A percentile compares a stretch with the other conserved stretches of the same genome.
phyloP scores from a whole-genome alignment of 164 flowering plant species.

The Paratinospora sagittata region DNA sequence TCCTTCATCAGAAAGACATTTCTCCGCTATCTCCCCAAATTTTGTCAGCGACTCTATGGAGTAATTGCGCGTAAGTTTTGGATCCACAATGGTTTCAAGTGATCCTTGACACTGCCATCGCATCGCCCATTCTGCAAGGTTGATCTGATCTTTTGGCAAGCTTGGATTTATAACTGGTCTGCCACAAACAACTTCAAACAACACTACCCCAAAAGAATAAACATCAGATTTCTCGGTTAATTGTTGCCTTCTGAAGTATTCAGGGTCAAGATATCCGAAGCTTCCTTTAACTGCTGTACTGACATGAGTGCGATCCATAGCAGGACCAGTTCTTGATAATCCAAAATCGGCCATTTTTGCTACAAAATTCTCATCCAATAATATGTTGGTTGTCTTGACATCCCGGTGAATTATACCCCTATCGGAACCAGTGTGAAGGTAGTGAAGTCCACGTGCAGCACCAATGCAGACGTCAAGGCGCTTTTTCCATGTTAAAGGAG shows the following conservation, averaged over 20 bases:
- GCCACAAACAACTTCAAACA: conserved; percentile 66
- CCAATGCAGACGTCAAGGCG: conserved; percentile 60
- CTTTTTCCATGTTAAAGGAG: conserved; percentile 62
- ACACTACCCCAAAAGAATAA: conserved; percentile 67
- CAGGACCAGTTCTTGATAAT: conserved; percentile 58
- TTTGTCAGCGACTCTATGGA: conserved; percentile 45
- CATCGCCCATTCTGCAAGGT: conserved; percentile 70
- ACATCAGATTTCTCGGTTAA: conserved; percentile 71
- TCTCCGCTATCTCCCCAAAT: conserved; percentile 62
- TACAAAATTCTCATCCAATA: conserved; percentile 54
- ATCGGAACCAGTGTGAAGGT: conserved; percentile 72
- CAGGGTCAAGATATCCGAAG: conserved; percentile 78
- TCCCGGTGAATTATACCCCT: conserved; percentile 64
- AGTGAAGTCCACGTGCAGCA: conserved; percentile 73
- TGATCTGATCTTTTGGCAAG: conserved; percentile 61
- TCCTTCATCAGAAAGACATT: conserved; percentile 61
- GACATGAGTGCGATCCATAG: conserved; percentile 63
- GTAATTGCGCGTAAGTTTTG: conserved; percentile 35
- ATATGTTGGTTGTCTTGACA: conserved; percentile 69
- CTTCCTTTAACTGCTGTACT: conserved; percentile 80
- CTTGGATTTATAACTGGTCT: conserved; percentile 68
- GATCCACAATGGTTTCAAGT: conserved; percentile 48
- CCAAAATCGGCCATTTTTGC: conserved; percentile 78
- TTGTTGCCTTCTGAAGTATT: conserved; percentile 59
- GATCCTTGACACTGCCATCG: conserved; percentile 48